Conservation (phyloP, 495 filamentous ascomycete genomes). For the Clavariopsis aquatica region DNA sequence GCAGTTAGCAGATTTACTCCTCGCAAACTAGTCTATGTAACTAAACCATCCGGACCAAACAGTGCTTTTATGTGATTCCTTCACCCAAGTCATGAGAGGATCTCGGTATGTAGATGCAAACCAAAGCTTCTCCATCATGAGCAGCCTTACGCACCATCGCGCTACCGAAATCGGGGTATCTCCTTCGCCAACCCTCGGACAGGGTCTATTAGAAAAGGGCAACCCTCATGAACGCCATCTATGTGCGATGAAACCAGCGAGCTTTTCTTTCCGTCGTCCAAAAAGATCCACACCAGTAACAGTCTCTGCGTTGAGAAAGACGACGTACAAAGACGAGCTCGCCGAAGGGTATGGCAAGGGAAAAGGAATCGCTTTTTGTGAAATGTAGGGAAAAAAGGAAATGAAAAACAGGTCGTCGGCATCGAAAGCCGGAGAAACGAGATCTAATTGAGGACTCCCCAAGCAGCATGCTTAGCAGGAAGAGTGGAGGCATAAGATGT, state of each 20-base stretch:
- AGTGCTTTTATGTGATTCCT: conserved; percentile 39
- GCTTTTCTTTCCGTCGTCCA: conserved; percentile 36
- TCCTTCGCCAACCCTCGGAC: conserved; percentile 26
- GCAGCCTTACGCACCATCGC: conserved; percentile 16
- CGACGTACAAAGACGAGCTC: conserved; percentile 34
- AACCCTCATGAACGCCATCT: conserved; percentile 38
- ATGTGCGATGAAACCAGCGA: conserved; percentile 36
- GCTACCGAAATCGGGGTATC: conserved; percentile 26
- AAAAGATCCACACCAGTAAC: conserved; percentile 23
- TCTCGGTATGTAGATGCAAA: conserved; percentile 36
- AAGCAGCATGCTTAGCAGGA: conserved; percentile 36
- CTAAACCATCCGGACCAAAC: conserved; percentile 27
- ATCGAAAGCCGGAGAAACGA: conserved; percentile 41
- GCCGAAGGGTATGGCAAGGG: conserved; percentile 34
- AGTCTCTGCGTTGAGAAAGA: conserved; percentile 23
- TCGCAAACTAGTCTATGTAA: conserved; percentile 34
- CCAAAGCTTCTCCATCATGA: conserved; percentile 28
- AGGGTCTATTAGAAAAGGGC: conserved; percentile 28
- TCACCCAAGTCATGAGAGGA: conserved; percentile 34
- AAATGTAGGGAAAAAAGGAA: conserved; percentile 27
- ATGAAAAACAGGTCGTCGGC: conserved; percentile 34
- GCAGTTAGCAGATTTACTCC: not conserved
- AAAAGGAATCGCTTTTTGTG: conserved; percentile 37
- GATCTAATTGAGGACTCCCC: conserved; percentile 38
- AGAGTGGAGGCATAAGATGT: conserved; percentile 32